phyloP scores from a whole-genome alignment of 768 basidiomycete genomes.

The Suillus subalutaceus region DNA sequence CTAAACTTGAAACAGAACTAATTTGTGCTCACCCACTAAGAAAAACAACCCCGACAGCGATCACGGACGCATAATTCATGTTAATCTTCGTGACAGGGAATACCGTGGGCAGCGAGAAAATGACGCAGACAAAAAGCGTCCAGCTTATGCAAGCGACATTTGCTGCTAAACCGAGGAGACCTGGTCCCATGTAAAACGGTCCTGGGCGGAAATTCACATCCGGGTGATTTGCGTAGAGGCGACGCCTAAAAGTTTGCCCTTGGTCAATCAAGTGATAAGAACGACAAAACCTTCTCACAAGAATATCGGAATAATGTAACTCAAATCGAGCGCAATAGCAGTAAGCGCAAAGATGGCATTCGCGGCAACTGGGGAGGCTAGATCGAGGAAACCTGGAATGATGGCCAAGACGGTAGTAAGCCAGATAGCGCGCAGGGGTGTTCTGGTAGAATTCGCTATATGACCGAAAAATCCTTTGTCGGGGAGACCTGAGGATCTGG shows the following conservation, averaged over 20 bases:
- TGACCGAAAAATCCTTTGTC: slow-evolving; percentile 79
- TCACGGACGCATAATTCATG: slow-evolving; percentile 85
- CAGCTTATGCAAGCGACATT: slow-evolving; percentile 70
- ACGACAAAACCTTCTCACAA: slow-evolving; percentile 36
- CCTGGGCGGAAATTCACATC: slow-evolving; percentile 86
- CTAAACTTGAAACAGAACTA: background rate
- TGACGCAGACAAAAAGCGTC: slow-evolving; percentile 69
- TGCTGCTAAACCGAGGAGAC: slow-evolving; percentile 58
- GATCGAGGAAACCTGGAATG: slow-evolving; percentile 72
- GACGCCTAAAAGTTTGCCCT: slow-evolving; percentile 41
- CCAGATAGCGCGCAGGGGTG: slow-evolving; percentile 82
- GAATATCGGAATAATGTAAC: slow-evolving; percentile 84
- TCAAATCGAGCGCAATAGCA: slow-evolving; percentile 75
- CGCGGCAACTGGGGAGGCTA: slow-evolving; percentile 76
- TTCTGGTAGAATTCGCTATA: slow-evolving; percentile 61
- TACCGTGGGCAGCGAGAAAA: slow-evolving; percentile 73
- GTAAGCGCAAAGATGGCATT: slow-evolving; percentile 84
- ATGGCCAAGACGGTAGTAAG: slow-evolving; percentile 66
- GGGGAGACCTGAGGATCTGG: slow-evolving; percentile 54
- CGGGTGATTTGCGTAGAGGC: slow-evolving; percentile 70
- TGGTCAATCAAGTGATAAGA: background rate
- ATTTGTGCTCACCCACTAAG: slow-evolving; percentile 49
- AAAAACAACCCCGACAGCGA: slow-evolving; percentile 54
- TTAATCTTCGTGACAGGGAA: slow-evolving; percentile 69
- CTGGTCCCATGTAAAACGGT: slow-evolving; percentile 83